phyloP scores from a whole-genome alignment of 2,329 filamentous ascomycete species.

The Tolypocladium pustulatum region DNA sequence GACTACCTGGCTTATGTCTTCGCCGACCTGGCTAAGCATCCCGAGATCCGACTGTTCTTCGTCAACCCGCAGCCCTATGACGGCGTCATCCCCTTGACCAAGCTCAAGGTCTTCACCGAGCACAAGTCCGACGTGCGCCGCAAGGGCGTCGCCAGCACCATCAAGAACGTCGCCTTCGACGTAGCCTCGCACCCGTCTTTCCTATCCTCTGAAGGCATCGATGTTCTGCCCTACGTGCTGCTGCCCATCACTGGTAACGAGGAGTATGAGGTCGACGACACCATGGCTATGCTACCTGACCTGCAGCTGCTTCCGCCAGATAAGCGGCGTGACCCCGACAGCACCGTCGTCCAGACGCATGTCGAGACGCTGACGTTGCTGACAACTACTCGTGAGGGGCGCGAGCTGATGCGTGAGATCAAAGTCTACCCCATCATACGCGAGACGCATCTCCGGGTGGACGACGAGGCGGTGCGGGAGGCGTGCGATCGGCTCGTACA shows the following conservation, averaged over 20 bases:
- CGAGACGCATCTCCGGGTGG: conserved; percentile 69
- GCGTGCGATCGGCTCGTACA: conserved; percentile 86
- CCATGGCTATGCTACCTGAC: conserved; percentile 76
- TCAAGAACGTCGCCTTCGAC: conserved; percentile 91
- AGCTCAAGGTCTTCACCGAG: conserved; percentile 90
- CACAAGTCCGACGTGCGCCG: conserved; percentile 74
- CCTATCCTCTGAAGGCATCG: conserved; percentile 59
- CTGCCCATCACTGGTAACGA: conserved; percentile 82
- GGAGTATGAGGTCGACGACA: conserved; percentile 81
- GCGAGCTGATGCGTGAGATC: conserved; percentile 62
- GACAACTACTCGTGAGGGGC: conserved; percentile 64
- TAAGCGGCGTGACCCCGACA: conserved; percentile 73
- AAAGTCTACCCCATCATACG: conserved; percentile 85
- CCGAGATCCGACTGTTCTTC: conserved; percentile 66
- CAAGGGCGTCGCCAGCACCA: conserved; percentile 88
- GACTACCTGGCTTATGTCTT: conserved; percentile 94
- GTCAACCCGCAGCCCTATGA: conserved; percentile 67
- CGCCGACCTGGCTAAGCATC: conserved; percentile 79
- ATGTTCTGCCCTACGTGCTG: conserved; percentile 80
- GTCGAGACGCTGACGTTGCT: conserved; percentile 80
- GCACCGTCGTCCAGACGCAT: conserved; percentile 71
- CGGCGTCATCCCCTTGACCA: conserved; percentile 75
- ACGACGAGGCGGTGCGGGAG: conserved; percentile 72
- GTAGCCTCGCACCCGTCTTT: conserved; percentile 61
- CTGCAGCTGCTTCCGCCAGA: conserved; percentile 82